A percentile compares a stretch with the other conserved stretches of the same genome.
These are phyloP conservation scores for Barnettozyma pratensis DNA, from an alignment of 805 yeast genomes.

Conservation along the genomic window DNA sequence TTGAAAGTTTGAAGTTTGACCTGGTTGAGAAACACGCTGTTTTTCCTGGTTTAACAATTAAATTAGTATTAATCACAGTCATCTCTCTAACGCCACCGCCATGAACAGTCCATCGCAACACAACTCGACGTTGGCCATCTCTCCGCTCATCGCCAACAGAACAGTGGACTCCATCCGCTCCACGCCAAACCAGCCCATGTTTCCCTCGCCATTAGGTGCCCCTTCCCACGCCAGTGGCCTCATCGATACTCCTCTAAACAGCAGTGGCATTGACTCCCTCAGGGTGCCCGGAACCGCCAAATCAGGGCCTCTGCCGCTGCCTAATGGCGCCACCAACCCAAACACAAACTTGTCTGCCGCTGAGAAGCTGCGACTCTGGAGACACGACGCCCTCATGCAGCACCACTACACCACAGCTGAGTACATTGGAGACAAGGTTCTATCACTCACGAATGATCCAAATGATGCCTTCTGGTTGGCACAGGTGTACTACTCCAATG, in stretches of 20 bases:
- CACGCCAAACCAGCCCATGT: conserved; percentile 41
- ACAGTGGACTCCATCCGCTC: conserved; percentile 36
- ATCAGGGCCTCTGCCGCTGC: neutral
- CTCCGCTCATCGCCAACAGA: conserved; percentile 48
- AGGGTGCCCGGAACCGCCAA: neutral
- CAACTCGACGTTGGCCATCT: conserved; percentile 67
- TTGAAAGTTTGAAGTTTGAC: neutral
- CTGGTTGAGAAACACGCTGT: no score
- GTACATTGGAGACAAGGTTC: conserved; percentile 85
- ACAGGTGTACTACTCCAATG: conserved; percentile 75
- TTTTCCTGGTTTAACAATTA: no score
- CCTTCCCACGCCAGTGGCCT: conserved; percentile 2
- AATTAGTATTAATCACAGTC: no score
- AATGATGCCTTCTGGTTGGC: conserved; percentile 97
- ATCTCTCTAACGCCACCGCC: no score
- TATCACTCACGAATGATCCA: conserved; percentile 78
- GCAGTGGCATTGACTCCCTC: neutral
- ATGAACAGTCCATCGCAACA: conserved; percentile 47
- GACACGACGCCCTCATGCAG: conserved; percentile 89
- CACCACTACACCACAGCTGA: conserved; percentile 89
- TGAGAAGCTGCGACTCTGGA: conserved; percentile 82
- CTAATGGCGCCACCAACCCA: neutral
- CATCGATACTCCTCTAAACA: conserved; percentile 5
- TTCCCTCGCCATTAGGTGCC: conserved; percentile 33
- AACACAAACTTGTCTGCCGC: conserved; percentile 50